Conservation (phyloP, 2,329 filamentous ascomycete species). For the Fusarium secorum region DNA sequence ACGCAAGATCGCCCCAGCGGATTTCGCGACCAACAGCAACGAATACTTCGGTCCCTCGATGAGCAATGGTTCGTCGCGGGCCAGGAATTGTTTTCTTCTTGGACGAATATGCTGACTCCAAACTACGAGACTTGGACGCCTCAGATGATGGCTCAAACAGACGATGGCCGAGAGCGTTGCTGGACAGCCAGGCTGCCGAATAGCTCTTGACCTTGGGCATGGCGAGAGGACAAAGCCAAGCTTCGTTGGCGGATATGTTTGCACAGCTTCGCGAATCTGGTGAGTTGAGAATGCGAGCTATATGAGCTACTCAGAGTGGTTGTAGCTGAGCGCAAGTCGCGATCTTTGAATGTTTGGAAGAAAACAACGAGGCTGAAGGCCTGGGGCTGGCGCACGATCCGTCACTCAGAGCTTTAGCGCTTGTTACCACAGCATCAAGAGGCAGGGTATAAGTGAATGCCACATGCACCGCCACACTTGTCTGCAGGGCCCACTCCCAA, state of each 20-base stretch:
- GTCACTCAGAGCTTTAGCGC: constrained; percentile 14
- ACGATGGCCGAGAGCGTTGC: constrained; percentile 77
- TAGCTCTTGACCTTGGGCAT: constrained; percentile 91
- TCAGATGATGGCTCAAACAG: constrained; percentile 70
- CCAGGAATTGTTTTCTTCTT: constrained; percentile 57
- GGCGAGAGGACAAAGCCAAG: constrained; percentile 21
- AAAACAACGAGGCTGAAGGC: constrained; percentile 35
- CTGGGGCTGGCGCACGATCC: constrained; percentile 26
- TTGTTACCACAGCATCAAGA: constrained; percentile 21
- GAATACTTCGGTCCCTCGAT: constrained; percentile 86
- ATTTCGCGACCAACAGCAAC: constrained; percentile 89
- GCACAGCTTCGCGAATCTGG: constrained; percentile 26
- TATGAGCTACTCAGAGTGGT: neutral
- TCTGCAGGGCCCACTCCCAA: constrained; percentile 6
- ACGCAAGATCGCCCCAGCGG: constrained; percentile 85
- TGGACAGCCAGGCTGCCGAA: constrained; percentile 86
- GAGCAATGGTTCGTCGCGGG: constrained; percentile 74
- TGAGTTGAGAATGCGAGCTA: neutral
- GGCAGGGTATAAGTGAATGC: constrained; percentile 4
- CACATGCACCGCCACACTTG: constrained; percentile 20
- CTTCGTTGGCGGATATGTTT: neutral
- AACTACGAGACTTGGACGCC: constrained; percentile 49
- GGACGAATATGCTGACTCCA: constrained; percentile 50
- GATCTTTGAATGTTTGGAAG: constrained; percentile 19
- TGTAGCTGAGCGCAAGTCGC: neutral